Evolutionary conservation across 345 rosid species (phyloP), one percentile per base, ranked within the genome.

Genomic region (Passiflora organensis): DNA sequence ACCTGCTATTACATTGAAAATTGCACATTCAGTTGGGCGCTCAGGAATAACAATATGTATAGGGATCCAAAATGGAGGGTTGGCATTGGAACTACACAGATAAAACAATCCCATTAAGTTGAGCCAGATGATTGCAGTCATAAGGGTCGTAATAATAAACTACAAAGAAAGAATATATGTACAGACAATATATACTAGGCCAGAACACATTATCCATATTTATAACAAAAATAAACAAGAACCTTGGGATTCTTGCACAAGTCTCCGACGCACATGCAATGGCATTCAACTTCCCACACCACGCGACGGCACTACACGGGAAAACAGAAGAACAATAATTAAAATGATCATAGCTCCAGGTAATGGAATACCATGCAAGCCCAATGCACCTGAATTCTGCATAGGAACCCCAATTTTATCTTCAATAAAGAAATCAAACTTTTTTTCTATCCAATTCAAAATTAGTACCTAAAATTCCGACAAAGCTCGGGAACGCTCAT

Each of bases 201-300:
- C 34, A 28, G 8, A 28, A 28, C 5, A 28, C n/a, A 24, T 48
- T 8, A 13, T 6, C n/a, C 38, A 9, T 51, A 49, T 24, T 23
- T 13, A 25, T n/a, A 19, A n/a, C 25, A 51, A 12, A 32, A 15
- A 17, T n/a, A 21, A 6, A 48, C 48, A 17, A 41, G 10, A 8
- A 89, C 99, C 99, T 84, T 6, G 99, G 96, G 69, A 93, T 93
- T 70, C 99, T 76, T 0, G 99, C 99, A 68, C 99, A 93, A 54
- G 99, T 93, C 62, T 93, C 99, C 0, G 99, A 84, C 42, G 99
- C 99, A 67, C 99, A 93, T 66, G 99, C 99, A 47, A 93, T 86
- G n/a, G 95, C 96, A 68, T 93, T 93, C 76, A 93, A 73, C 79
- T 84, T 93, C 32, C 99, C 99, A 73, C 96, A 93, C 99, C 99